A percentile compares a stretch with the other conserved stretches of the same genome.
phyloP scores from a whole-genome alignment of 306 rosid species.

The Vigna hirtella region DNA sequence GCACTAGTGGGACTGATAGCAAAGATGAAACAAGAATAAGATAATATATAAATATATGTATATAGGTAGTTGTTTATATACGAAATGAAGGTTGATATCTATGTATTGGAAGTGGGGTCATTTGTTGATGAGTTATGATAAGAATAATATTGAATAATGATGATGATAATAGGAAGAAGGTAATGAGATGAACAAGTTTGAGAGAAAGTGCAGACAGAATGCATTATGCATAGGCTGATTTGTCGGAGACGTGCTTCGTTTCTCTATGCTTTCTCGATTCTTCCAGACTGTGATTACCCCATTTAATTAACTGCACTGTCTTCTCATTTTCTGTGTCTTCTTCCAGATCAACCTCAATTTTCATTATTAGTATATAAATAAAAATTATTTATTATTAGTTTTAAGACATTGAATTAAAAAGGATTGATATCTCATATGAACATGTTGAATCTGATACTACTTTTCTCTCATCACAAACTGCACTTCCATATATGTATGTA shows the following conservation, averaged over 20 bases:
- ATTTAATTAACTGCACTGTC: background rate
- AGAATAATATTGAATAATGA: background rate
- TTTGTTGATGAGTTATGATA: too few species aligned
- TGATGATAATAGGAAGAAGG: background rate
- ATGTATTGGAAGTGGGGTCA: conserved; percentile 9
- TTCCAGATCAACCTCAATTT: too few species aligned
- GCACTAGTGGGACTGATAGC: conserved; percentile 18
- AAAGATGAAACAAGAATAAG: conserved; percentile 12
- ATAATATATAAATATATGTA: too few species aligned
- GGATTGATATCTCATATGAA: too few species aligned
- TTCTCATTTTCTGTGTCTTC: background rate
- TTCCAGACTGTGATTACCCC: background rate
- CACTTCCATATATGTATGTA: background rate
- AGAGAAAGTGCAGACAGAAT: conserved; percentile 52
- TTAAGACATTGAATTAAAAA: too few species aligned
- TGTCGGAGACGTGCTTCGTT: conserved; percentile 68
- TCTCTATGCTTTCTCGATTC: conserved; percentile 15
- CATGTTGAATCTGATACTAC: background rate
- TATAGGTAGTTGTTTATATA: too few species aligned
- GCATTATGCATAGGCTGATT: conserved; percentile 45
- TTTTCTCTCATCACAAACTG: background rate
- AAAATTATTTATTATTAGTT: too few species aligned
- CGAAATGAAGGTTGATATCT: background rate
- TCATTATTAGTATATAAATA: too few species aligned
- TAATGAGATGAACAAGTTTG: background rate